Evolutionary conservation across 106 monocot genomes (phyloP).

Genomic region (Ottelia alismoides): DNA sequence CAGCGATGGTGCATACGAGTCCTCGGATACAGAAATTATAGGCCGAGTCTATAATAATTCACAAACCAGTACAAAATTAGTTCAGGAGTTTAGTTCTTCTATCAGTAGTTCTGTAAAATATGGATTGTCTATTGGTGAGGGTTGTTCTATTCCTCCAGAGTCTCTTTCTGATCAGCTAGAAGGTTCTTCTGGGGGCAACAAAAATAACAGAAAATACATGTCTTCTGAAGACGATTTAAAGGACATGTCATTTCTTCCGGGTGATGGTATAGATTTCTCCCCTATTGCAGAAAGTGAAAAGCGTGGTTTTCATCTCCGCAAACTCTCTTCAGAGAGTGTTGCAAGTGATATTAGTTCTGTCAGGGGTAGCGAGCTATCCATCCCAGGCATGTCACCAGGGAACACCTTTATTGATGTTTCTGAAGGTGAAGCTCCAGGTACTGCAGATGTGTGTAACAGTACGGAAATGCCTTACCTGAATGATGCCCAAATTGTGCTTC

Average conservation of each 20-base stretch:
- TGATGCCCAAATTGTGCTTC: constrained; percentile 54
- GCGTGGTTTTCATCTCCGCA: constrained; percentile 46
- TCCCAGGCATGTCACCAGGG: constrained; percentile 26
- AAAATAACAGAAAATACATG: too few relatives aligned
- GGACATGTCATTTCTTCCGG: too few relatives aligned
- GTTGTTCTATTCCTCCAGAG: too few relatives aligned
- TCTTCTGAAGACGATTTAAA: too few relatives aligned
- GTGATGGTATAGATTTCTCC: too few relatives aligned
- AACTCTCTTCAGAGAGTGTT: constrained; percentile 69
- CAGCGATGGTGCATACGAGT: constrained; percentile 47
- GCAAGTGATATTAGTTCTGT: constrained; percentile 82
- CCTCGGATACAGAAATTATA: constrained; percentile 23
- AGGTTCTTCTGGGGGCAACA: too few relatives aligned
- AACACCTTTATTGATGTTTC: constrained; percentile 38
- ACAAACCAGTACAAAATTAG: too few relatives aligned
- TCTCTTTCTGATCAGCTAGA: too few relatives aligned
- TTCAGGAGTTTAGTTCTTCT: too few relatives aligned
- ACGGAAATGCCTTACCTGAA: constrained; percentile 14
- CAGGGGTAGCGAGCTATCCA: constrained; percentile 59
- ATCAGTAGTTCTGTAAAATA: too few relatives aligned
- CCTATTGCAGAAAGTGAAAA: too few relatives aligned
- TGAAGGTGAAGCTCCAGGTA: constrained; percentile 23
- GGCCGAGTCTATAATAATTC: neutral
- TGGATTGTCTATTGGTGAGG: too few relatives aligned
- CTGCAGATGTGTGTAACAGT: constrained; percentile 15